Evolutionary conservation across 2,329 filamentous ascomycete species (phyloP), one percentile per base, ranked within the genome.

Genomic region (Botrytis squamosa): DNA sequence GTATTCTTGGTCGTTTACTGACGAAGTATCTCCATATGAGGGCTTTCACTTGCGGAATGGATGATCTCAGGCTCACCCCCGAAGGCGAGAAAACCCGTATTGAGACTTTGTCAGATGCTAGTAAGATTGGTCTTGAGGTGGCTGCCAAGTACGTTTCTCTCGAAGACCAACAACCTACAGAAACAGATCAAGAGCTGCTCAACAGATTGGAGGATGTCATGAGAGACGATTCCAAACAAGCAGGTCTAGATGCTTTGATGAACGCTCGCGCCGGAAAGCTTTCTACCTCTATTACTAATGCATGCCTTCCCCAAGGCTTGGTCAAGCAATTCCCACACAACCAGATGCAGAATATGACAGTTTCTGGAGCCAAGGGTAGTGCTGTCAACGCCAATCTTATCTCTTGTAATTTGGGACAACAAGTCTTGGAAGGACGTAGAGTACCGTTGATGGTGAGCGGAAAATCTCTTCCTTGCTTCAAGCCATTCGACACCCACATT

Each of bases 261-360:
- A 98, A 97, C 80, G 86, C 88, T 40, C 87, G 87, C 68, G 92
- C 90, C 69, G 86, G 86, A 20, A 83, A 87, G 5, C 88, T 99
- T 40, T 98, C 95, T 6, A 91, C 92, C 25, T 88, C 86, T 1
- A 91, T 98, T 63, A 97, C 95, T 16, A 86, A 86, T 65, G 88
- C 89, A 3, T 97, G 94, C 83, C 87, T 99, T 77, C 96, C 96
- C 0, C 84, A 85, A 33, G 94, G 93, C 60, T 88, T 99, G 42
- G 90, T 93, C 79, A 99, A 98, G 84, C 89, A 92, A 12, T 99
- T 99, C 83, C 96, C 96, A 1, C 92, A 92, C 81, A 99, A 99
- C 81, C 95, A 98, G 84, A 99, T 99, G 95, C 96, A 99, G 86
- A 90, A 93, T 77, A 99, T 99, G 96, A 99, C 96, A 36, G 92